Evolutionary conservation across 202 grass and related monocot genomes (phyloP), one percentile per base, ranked within the genome.

Genomic region (Cymbopogon flexuosus): DNA sequence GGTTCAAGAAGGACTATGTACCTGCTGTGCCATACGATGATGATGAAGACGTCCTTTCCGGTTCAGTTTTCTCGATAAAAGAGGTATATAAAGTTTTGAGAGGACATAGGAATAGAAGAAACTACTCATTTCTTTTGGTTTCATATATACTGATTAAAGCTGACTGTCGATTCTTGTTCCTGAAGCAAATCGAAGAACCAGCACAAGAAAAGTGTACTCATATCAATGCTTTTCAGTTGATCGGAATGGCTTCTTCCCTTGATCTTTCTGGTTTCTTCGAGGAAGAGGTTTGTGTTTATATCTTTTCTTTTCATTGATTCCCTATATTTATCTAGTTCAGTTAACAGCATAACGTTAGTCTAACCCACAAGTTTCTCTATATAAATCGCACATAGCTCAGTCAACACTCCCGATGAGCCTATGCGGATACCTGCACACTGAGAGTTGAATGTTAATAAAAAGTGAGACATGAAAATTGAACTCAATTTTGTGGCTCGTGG

Each of bases 191-290:
- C 6, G 87, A 88, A 27, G 72, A 75, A 62, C 52, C 62, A 23
- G 73, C 56, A 1, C 42, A 68, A 22, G 76, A 65, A 77, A 89
- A 85, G 80, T 83, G 63, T 70, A 81, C 85, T 60, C 84, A 78
- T 74, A 91, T 98, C 59, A 98, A 98, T n/a, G 96, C 96, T 67
- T 98, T 98, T 88, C 76, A 98, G 88, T 68, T 98, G 72, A 98
- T 98, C 22, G 90, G 95, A 60, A 98, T 98, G 96, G 84, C 96
- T 35, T 90, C 92, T 40, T 86, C 90, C 22, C 90, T 98, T 40
- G 96, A 98, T 83, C 90, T 98, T 82, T 98, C 96, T 34, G 88
- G 96, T 24, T 93, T 98, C 47, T 98, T 98, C 15, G 96, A 98
- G 78, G 88, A 98, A 90, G 96, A 98, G 96, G 96, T 98, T 54